Evolutionary conservation across 2,329 filamentous ascomycete genomes (phyloP), one percentile per base, ranked within the genome.

Genomic region (Ophidiomyces ophidiicola): DNA sequence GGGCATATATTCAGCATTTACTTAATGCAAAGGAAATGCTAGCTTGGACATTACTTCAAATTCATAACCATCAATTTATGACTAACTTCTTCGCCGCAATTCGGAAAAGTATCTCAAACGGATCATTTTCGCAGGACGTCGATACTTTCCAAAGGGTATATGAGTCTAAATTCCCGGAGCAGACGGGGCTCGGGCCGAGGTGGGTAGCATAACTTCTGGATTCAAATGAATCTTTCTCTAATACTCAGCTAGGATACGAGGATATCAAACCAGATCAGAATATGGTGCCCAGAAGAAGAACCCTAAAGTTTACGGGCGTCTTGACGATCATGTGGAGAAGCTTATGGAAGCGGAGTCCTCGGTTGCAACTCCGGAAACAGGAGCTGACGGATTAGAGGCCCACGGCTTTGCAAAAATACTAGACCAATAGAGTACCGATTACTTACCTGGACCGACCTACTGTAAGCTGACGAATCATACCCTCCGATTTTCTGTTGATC

Each of bases 21-120:
- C 73, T 98, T 4, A 71, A 76, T 32, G 86, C 90, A 0, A 92
- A 87, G 54, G 90, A 98, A 61, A 96, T 98, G 90, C 75, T 94
- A 3, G 88, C 81, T 17, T 98, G 90, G 90, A 82, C 80, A 0
- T 69, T 98, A 5, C 69, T 98, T 5, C 88, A 96, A 58, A 71
- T 94, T 3, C 90, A 98, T 63, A 98, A 98, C 57, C 78, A 92
- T 56, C 70, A 78, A 44, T 63, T 81, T 5, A 60, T 93, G 38
- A 70, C 74, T 32, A 52, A 63, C 0, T 94, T 96, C 64, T 94
- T 96, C 58, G 59, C 65, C 0, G 72, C 68, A 0, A 67, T 94
- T 5, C 76, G 88, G 14, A 55, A 60, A 1, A 76, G 76, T 40
- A 78, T 96, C 11, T 57, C 59, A 23, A 57, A 58, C 0, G 68